A percentile compares a stretch with the other conserved stretches of the same genome.
phyloP scores from a whole-genome alignment of 179 eudicot species.

The Gypsophila paniculata region DNA sequence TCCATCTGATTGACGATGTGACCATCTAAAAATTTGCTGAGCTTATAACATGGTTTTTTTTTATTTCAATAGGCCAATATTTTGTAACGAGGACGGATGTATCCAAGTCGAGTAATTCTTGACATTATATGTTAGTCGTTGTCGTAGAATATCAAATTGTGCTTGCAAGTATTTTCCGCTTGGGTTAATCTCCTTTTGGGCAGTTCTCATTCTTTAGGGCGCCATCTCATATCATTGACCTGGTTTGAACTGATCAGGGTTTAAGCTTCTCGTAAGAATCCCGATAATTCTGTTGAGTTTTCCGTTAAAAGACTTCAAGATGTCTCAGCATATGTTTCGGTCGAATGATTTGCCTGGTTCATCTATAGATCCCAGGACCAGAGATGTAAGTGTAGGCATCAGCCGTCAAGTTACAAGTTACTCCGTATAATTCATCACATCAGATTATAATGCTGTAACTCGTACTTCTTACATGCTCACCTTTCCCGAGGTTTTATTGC shows the following conservation, averaged over 20 bases:
- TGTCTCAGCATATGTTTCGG: conserved; percentile 30
- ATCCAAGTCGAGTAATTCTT: not conserved
- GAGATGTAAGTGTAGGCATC: conserved; percentile 33
- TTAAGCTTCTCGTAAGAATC: conserved; percentile 21
- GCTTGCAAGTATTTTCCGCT: not conserved
- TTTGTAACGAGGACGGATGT: not conserved
- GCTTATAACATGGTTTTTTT: not conserved
- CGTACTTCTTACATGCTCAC: conserved; percentile 5
- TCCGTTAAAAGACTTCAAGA: conserved; percentile 9
- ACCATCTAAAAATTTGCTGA: not conserved
- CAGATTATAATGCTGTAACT: not conserved
- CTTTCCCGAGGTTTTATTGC: conserved; percentile 11
- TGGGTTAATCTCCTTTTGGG: not conserved
- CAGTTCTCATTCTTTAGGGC: not conserved
- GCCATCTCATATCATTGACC: not conserved
- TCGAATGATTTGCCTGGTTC: conserved; percentile 26
- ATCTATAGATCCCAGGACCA: conserved; percentile 28
- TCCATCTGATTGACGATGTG: no score
- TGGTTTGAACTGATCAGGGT: conserved; percentile 6
- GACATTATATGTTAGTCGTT: not conserved
- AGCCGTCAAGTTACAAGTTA: not conserved
- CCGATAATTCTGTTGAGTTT: conserved; percentile 24
- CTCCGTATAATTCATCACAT: not conserved
- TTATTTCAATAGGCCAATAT: no score
- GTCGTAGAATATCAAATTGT: no score